Evolutionary conservation across 164 flowering plant genomes (phyloP).

Genomic region (Berberis vulgaris): DNA sequence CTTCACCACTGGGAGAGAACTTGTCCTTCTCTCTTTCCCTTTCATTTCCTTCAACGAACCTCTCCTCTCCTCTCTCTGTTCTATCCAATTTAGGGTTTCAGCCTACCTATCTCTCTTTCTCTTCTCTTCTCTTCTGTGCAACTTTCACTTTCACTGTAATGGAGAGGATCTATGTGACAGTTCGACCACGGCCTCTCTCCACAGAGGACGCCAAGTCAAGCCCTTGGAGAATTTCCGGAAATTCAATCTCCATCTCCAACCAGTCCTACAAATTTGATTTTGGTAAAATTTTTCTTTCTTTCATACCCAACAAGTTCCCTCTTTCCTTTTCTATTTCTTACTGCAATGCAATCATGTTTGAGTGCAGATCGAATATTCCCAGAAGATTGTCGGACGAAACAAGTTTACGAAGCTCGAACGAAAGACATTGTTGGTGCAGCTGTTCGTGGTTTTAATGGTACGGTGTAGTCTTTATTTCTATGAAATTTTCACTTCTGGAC

Average conservation of each 20-base stretch:
- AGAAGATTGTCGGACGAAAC: conserved; percentile 51
- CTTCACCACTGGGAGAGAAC: too few species aligned
- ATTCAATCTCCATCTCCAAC: conserved; percentile 51
- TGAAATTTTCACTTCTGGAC: too few species aligned
- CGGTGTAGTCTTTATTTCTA: background rate
- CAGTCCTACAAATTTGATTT: conserved; percentile 65
- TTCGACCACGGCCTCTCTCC: conserved; percentile 72
- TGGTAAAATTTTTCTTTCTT: conserved; percentile 29
- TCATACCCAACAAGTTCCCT: background rate
- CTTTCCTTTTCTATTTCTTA: background rate
- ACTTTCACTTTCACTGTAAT: conserved; percentile 14
- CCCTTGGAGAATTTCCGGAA: conserved; percentile 71
- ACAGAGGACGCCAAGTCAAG: conserved; percentile 66
- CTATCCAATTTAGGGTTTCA: too few species aligned
- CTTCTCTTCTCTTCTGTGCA: too few species aligned
- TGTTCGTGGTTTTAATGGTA: conserved; percentile 88
- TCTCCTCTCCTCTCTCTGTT: too few species aligned
- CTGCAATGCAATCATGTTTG: background rate
- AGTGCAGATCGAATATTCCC: conserved; percentile 58
- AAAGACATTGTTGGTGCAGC: conserved; percentile 78
- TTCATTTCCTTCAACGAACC: too few species aligned
- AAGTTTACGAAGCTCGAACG: conserved; percentile 65
- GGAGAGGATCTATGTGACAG: conserved; percentile 90
- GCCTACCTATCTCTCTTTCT: too few species aligned
- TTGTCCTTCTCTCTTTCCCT: too few species aligned